Conservation (phyloP, 169 alveolate species). For the Cyclospora cayetanensis region DNA sequence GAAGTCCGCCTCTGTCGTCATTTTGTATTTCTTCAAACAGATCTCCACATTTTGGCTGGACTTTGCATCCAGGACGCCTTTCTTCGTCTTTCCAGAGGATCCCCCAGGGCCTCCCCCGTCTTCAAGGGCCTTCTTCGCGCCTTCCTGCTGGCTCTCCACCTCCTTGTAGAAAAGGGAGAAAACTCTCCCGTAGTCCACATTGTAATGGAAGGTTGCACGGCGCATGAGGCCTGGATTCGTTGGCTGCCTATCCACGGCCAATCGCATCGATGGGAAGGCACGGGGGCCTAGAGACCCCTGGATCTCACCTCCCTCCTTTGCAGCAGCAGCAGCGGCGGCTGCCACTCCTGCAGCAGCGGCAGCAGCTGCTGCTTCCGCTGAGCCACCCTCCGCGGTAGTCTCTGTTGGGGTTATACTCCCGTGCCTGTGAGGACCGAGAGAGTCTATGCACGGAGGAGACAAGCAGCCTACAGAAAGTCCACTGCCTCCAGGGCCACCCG, state of each 20-base stretch:
- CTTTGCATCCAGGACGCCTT: conserved; percentile 15
- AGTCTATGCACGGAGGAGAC: background rate
- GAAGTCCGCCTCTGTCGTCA: background rate
- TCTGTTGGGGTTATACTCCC: background rate
- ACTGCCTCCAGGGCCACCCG: too few relatives aligned
- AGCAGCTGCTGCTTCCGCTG: background rate
- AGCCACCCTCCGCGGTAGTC: background rate
- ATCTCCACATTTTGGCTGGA: conserved; percentile 51
- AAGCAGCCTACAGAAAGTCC: background rate
- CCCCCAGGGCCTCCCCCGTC: background rate
- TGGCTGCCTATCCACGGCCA: background rate
- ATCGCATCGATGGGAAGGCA: background rate
- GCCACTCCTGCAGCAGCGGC: background rate
- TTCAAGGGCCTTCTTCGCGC: background rate
- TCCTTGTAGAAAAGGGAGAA: background rate
- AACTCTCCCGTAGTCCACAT: background rate
- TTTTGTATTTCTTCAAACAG: conserved; percentile 13
- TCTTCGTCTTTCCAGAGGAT: background rate
- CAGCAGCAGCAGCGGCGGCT: background rate
- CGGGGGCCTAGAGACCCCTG: background rate
- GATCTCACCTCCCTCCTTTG: background rate
- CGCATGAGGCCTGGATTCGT: background rate
- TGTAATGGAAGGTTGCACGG: background rate
- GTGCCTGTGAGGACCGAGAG: background rate
- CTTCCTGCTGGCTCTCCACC: background rate